phyloP scores from a whole-genome alignment of 768 basidiomycete species.

The Udeniomyces megalosporus region DNA sequence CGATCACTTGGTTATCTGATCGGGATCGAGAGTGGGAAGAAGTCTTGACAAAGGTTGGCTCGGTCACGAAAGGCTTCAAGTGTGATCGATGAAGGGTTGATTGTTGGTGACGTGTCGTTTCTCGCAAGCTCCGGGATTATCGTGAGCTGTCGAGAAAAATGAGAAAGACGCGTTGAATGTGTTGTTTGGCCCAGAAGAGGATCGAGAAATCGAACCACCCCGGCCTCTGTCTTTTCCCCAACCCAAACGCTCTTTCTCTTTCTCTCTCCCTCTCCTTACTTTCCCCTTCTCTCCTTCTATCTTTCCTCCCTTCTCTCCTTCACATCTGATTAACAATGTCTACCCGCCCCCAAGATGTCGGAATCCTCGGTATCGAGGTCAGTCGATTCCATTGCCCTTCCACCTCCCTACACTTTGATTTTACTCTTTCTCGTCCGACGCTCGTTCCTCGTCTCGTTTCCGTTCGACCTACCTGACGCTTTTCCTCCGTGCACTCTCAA shows the following conservation, averaged over 20 bases:
- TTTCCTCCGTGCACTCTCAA: background rate
- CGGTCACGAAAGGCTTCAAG: slow-evolving; percentile 21
- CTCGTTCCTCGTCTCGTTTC: background rate
- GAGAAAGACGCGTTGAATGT: too few species aligned
- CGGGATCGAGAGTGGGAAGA: slow-evolving; percentile 84
- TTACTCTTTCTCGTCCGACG: background rate
- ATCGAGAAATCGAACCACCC: too few species aligned
- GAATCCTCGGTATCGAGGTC: slow-evolving; percentile 43
- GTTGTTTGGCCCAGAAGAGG: too few species aligned
- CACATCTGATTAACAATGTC: background rate
- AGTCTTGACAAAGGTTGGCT: slow-evolving; percentile 60
- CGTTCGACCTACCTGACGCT: background rate
- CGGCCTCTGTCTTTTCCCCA: too few species aligned
- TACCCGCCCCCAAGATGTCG: slow-evolving; percentile 72
- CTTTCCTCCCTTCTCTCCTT: too few species aligned
- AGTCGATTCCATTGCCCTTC: background rate
- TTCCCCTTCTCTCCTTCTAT: background rate
- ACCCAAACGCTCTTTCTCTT: background rate
- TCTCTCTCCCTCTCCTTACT: slow-evolving; percentile 5
- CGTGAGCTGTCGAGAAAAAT: too few species aligned
- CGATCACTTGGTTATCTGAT: slow-evolving; percentile 83
- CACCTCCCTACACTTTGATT: too few species aligned
- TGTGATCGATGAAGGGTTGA: too few species aligned
- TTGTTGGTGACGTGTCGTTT: too few species aligned
- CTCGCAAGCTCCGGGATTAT: too few species aligned